Base-by-base conservation (phyloP, 169 alveolate species). In the Theileria equi region DNA sequence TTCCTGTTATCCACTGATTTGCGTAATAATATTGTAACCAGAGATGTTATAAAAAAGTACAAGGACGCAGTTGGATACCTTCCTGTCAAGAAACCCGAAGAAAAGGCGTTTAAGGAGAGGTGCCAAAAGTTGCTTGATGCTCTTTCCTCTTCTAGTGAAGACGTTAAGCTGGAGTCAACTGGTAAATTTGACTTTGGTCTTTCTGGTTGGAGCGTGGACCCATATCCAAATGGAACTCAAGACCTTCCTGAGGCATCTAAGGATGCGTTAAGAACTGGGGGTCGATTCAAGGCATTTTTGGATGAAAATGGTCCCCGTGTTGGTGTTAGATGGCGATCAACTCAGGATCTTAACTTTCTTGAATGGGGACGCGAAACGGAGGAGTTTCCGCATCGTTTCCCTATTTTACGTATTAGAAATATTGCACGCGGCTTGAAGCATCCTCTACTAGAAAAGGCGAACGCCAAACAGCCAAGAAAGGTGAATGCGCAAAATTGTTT, bases 171-270 rank as follows among this genome's bases (percentile, higher is more conserved):
- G 17, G 32, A 28, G 28, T 53, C 32, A 10, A 53, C 10, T 16
- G 45, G 29, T 3, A 52, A 52, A 13, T 89, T 90, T 62, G 87
- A 86, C 78, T 89, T 93, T 58, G 88, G 55, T 5, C 77, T 92
- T 29, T 86, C 95, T 28, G 95, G 88, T 57, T 93, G 94, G 94
- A 91, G 89, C 66, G 94, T 88, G 25, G 97, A 93, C 40, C 96
- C 97, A 8, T 93, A 93, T 54, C 94, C 95, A 21, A 90, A 93
- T 66, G 97, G 97, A 38, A 95, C 90, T 13, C 97, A 93, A 62
- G 97, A 93, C 43, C 64, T 93, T 35, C 92, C 97, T 7, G 88
- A 90, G 25, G 76, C 80, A 45, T 82, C 86, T 35, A 92, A 91
- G 71, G 95, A 90, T 28, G 64, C 91, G 16, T 81, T 93, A 34